Percentiles rank a stretch among this genome's conserved stretches.
These are phyloP conservation scores for Austroboletus festivus DNA, from an alignment of 768 basidiomycete genomes.

Conservation along the genomic window DNA sequence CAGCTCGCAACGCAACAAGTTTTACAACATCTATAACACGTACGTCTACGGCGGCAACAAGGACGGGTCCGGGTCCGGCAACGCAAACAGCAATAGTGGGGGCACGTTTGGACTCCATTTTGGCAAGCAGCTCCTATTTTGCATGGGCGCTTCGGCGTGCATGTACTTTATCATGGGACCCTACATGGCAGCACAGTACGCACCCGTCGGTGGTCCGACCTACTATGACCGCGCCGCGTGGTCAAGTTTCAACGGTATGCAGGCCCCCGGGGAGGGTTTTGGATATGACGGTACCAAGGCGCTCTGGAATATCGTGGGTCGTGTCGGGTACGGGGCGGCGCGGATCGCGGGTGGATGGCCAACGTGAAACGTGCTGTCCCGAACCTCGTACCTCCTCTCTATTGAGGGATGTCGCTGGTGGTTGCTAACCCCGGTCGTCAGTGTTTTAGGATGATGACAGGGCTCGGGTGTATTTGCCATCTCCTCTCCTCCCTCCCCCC, in stretches of 20 bases:
- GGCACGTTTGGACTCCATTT: slow-evolving; percentile 32
- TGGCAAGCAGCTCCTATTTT: slow-evolving; percentile 50
- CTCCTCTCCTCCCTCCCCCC: neutral
- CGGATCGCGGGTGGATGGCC: slow-evolving; percentile 77
- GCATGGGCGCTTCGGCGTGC: slow-evolving; percentile 60
- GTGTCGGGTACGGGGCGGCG: slow-evolving; percentile 73
- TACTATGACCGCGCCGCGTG: slow-evolving; percentile 78
- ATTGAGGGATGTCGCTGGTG: slow-evolving; percentile 5
- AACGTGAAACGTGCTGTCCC: slow-evolving; percentile 50
- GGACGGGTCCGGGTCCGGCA: slow-evolving; percentile 26
- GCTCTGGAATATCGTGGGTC: slow-evolving; percentile 68
- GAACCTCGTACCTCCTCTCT: neutral
- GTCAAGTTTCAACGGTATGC: slow-evolving; percentile 74
- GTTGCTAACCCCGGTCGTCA: slow-evolving; percentile 5
- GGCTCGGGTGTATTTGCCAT: neutral
- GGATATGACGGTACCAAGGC: slow-evolving; percentile 53
- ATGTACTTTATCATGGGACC: slow-evolving; percentile 61
- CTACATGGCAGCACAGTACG: slow-evolving; percentile 53
- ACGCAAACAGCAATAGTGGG: slow-evolving; percentile 14
- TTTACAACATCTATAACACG: slow-evolving; percentile 88
- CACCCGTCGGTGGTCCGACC: slow-evolving; percentile 60
- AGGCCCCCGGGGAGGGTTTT: slow-evolving; percentile 70
- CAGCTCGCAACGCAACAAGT: slow-evolving; percentile 45
- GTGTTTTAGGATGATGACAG: slow-evolving; percentile 9
- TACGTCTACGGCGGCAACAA: slow-evolving; percentile 49